phyloP scores from a whole-genome alignment of 345 rosid genomes.

The Camelina sativa region DNA sequence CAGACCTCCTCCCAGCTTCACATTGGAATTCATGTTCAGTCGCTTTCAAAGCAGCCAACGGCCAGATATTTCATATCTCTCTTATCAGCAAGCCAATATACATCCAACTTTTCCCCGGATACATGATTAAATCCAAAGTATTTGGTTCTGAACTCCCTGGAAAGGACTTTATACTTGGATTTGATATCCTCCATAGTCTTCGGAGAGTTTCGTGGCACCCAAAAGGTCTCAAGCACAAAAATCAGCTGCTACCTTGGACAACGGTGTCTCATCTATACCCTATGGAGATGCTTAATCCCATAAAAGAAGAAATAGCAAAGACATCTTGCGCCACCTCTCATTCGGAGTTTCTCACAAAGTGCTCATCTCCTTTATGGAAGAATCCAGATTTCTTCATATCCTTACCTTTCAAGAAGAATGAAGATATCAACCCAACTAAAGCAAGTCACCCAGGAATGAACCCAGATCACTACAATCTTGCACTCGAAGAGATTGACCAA shows the following conservation, averaged over 20 bases:
- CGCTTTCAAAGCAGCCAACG: neutral
- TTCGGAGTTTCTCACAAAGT: neutral
- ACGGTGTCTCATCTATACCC: neutral
- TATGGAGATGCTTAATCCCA: neutral
- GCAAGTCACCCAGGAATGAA: neutral
- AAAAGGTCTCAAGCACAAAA: neutral
- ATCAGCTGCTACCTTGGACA: neutral
- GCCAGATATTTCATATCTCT: neutral
- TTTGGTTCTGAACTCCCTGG: neutral
- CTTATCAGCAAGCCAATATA: neutral
- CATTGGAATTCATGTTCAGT: neutral
- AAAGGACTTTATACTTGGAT: conserved; percentile 4
- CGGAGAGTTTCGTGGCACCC: neutral
- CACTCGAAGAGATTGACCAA: neutral
- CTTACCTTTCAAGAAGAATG: neutral
- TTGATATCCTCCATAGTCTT: neutral
- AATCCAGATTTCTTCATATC: neutral
- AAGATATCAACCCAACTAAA: neutral
- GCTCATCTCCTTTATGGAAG: neutral
- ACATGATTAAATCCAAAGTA: neutral
- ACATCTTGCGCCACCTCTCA: neutral
- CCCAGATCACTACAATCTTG: neutral
- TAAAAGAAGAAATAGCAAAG: neutral
- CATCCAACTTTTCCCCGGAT: neutral
- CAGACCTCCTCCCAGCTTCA: neutral